These are phyloP conservation scores for Coelastrella sp. DNA, from an alignment of 139 green algal species.

Conservation along the genomic window DNA sequence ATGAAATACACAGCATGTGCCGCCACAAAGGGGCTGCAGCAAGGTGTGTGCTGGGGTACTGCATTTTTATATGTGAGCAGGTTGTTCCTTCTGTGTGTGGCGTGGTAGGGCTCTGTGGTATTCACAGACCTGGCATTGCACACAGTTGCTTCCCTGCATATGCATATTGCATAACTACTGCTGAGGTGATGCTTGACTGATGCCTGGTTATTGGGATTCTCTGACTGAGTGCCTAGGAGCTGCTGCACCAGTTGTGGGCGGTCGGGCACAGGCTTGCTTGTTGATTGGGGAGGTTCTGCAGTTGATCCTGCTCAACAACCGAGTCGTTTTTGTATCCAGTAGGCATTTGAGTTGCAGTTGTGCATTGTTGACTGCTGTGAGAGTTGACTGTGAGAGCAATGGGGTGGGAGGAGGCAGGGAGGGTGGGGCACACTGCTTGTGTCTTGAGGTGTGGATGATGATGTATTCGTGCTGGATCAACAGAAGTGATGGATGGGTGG, in stretches of 20 bases:
- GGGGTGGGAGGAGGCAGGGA: not conserved
- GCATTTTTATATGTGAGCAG: not conserved
- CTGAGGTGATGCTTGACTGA: not conserved
- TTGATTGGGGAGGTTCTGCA: not conserved
- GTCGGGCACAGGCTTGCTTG: no score
- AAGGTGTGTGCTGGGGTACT: not conserved
- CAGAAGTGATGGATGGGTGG: not conserved
- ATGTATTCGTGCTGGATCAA: no score
- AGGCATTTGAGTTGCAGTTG: not conserved
- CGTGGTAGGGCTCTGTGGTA: no score
- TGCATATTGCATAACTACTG: not conserved
- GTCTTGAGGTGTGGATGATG: not conserved
- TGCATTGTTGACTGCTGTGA: not conserved
- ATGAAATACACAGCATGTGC: no score
- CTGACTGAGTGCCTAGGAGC: not conserved
- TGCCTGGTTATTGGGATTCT: not conserved
- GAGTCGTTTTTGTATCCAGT: not conserved
- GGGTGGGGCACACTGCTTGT: not conserved
- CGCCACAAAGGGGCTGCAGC: no score
- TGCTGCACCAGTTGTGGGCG: not conserved
- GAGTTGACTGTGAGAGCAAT: not conserved
- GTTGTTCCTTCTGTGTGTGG: no score
- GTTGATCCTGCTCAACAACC: not conserved
- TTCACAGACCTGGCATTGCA: no score
- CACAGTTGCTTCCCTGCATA: not conserved